A percentile compares a stretch with the other conserved stretches of the same genome.
Conservation (phyloP, 371 early-diverging fungal genomes). For the Zychaea mexicana region DNA sequence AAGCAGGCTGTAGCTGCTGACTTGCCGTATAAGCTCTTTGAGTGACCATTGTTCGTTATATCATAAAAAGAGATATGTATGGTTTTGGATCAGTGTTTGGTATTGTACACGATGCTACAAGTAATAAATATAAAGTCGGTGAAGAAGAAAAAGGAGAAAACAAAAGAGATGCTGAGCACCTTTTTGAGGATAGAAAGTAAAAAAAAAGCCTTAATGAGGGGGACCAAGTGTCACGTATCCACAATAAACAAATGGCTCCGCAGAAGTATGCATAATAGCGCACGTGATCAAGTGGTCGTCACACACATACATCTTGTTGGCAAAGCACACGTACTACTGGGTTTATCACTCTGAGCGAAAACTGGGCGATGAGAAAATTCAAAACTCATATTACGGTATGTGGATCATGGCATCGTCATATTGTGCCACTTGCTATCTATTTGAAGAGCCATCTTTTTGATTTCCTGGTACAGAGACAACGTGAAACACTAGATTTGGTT, state of each 20-base stretch:
- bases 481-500: no score
- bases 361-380: no score
- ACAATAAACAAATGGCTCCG: neutral
- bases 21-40: neutral
- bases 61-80: no score
- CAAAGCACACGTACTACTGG: neutral
- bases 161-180: neutral
- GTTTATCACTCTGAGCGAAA: neutral
- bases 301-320: no score
- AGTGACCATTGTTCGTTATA: neutral
- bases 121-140: neutral
- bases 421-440: no score
- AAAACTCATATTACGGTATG: no score
- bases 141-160: neutral
- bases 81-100: no score
- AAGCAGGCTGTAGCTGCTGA: neutral
- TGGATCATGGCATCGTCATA: no score
- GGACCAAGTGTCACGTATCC: no score
- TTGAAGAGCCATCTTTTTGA: no score
- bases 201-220: neutral
- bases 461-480: no score
- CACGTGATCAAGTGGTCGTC: neutral
- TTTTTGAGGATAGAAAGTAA: neutral
- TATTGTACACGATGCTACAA: neutral
- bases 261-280: neutral